Evolutionary conservation across 192 early-diverging fungal species (phyloP).

Genomic region (Polychytrium aggregatum): DNA sequence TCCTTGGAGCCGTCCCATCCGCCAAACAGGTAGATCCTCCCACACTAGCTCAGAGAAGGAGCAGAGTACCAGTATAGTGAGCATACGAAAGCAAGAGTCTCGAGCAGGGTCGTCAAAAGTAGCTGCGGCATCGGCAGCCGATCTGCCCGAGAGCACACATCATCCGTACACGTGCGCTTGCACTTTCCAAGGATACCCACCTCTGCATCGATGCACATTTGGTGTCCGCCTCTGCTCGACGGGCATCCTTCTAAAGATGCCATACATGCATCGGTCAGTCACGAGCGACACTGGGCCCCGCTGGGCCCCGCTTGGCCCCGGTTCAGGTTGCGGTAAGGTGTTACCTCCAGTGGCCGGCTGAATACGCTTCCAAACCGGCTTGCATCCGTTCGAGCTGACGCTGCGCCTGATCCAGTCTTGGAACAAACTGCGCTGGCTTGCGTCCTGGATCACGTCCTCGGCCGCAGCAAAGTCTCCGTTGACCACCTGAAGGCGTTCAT

Average conservation of each 20-base stretch:
- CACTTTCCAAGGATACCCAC: too few species aligned
- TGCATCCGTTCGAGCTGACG: constrained; percentile 43
- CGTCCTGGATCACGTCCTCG: constrained; percentile 60
- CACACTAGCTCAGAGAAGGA: too few species aligned
- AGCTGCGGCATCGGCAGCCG: too few species aligned
- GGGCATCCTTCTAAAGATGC: constrained; percentile 12
- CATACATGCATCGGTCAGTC: too few species aligned
- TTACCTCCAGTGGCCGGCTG: constrained; percentile 15
- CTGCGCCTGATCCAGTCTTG: constrained; percentile 57
- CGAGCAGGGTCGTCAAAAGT: too few species aligned
- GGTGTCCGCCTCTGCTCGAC: constrained; percentile 79
- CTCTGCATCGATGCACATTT: constrained; percentile 85
- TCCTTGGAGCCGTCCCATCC: constrained; percentile 89
- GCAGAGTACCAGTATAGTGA: too few species aligned
- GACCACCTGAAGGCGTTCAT: constrained; percentile 17
- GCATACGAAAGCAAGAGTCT: too few species aligned
- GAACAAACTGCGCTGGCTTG: constrained; percentile 56
- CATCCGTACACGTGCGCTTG: too few species aligned
- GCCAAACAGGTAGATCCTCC: constrained; percentile 87
- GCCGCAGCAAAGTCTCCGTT: constrained; percentile 61
- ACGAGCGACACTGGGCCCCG: too few species aligned
- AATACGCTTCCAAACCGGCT: constrained; percentile 55
- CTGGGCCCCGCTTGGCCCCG: neutral
- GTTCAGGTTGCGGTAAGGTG: too few species aligned
- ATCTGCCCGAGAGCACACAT: too few species aligned